Conservation (phyloP, 2,329 filamentous ascomycete genomes). For the Cercospora zeina region DNA sequence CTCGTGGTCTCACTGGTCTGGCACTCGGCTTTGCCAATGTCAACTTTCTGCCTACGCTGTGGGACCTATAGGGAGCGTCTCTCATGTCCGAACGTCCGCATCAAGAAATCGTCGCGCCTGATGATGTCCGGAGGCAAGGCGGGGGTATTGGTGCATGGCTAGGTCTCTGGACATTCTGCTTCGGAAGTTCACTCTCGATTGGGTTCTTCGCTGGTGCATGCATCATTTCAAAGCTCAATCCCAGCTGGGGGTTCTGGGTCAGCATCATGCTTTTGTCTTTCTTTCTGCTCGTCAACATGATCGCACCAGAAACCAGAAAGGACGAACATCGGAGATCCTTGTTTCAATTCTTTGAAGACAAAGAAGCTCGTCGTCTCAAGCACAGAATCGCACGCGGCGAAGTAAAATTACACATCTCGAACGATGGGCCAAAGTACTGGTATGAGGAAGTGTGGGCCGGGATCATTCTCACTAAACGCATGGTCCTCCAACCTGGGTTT, state of each 20-base stretch:
- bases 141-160: conserved; percentile 80
- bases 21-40: conserved; percentile 74
- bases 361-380: conserved; percentile 48
- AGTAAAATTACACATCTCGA: conserved; percentile 71
- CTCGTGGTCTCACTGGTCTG: conserved; percentile 66
- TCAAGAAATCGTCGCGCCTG: conserved; percentile 66
- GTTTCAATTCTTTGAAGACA: conserved; percentile 58
- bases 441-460: conserved; percentile 74
- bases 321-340: conserved; percentile 69
- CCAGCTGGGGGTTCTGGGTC: conserved; percentile 75
- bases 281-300: conserved; percentile 67
- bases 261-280: conserved; percentile 66
- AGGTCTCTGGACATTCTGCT: conserved; percentile 75
- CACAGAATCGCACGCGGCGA: conserved; percentile 68
- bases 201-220: conserved; percentile 71
- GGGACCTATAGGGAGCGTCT: conserved; percentile 75
- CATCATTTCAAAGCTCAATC: conserved; percentile 64
- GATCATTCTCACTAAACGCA: conserved; percentile 63
- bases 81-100: conserved; percentile 71
- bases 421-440: conserved; percentile 74
- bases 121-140: conserved; percentile 71
- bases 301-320: conserved; percentile 70
- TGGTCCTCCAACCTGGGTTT: conserved; percentile 74
- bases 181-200: conserved; percentile 68
- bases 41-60: conserved; percentile 70